Evolutionary conservation across 2,329 filamentous ascomycete genomes (phyloP).

Genomic region (Diaporthe citriasiana): DNA sequence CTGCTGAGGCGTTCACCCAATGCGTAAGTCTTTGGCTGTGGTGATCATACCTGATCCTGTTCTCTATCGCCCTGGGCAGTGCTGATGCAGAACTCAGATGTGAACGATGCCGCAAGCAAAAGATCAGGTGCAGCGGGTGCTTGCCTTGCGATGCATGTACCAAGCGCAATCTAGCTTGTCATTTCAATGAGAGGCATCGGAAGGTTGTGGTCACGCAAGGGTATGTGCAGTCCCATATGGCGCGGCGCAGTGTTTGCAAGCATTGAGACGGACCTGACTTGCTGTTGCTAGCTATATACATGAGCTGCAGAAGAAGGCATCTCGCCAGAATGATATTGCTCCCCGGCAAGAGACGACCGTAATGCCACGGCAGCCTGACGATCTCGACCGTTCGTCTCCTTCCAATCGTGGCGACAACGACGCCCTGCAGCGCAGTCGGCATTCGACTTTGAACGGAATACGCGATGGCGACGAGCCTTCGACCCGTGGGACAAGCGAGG

Average conservation of each 20-base stretch:
- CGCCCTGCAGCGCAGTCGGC: neutral
- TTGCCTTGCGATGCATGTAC: slow-evolving; percentile 59
- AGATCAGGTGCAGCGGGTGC: slow-evolving; percentile 60
- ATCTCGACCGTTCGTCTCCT: neutral
- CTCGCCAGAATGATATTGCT: neutral
- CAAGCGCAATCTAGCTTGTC: slow-evolving; percentile 57
- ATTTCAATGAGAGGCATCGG: slow-evolving; percentile 61
- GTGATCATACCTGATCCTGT: no score
- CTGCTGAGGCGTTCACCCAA: slow-evolving; percentile 9
- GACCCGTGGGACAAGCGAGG: slow-evolving; percentile 42
- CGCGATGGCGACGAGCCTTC: neutral
- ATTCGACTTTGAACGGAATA: neutral
- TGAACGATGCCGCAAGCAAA: slow-evolving; percentile 59
- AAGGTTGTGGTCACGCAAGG: slow-evolving; percentile 64
- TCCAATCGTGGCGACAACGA: neutral
- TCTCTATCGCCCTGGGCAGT: neutral
- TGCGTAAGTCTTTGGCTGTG: neutral
- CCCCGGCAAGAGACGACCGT: neutral
- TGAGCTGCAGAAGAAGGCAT: slow-evolving; percentile 22
- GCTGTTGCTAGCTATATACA: neutral
- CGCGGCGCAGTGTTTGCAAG: no score
- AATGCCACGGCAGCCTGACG: neutral
- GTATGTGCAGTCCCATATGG: slow-evolving; percentile 48
- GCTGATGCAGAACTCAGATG: slow-evolving; percentile 52
- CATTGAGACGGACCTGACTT: neutral